A percentile compares a stretch with the other conserved stretches of the same genome.
phyloP scores from a whole-genome alignment of 257 asterid species.

The Ilex aquifolium region DNA sequence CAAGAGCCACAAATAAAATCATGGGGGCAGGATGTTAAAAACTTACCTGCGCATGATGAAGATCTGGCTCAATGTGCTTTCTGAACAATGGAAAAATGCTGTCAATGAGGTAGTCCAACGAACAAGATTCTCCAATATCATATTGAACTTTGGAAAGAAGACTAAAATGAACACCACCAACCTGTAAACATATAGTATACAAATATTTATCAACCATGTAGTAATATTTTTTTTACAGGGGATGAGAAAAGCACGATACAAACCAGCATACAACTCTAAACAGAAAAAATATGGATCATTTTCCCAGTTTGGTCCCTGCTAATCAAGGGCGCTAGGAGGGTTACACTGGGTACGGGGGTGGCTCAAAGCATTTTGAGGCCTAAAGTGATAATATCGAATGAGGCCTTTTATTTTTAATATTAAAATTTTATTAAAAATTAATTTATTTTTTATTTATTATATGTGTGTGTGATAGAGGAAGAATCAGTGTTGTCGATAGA shows the following conservation, averaged over 20 bases:
- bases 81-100: conserved; percentile 98
- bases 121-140: conserved; percentile 96
- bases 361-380: no score
- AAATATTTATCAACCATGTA: conserved; percentile 17
- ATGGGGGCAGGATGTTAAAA: conserved; percentile 16
- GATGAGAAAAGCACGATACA: conserved; percentile 4
- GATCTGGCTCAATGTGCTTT: conserved; percentile 96
- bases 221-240: conserved; percentile 10
- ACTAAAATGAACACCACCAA: conserved; percentile 99
- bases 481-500: no score
- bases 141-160: conserved; percentile 97
- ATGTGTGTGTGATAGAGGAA: no score
- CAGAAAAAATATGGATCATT: no score
- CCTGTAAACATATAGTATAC: conserved; percentile 41
- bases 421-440: no score
- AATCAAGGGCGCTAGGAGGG: no score
- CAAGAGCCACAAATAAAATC: conserved; percentile 25
- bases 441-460: no score
- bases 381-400: no score
- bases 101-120: conserved; percentile 96
- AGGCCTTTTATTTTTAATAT: no score
- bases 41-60: conserved; percentile 97
- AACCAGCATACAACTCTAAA: neutral
- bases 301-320: no score
- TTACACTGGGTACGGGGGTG: no score